Evolutionary conservation across 495 filamentous ascomycete species (phyloP).

Genomic region (Podospora didyma): DNA sequence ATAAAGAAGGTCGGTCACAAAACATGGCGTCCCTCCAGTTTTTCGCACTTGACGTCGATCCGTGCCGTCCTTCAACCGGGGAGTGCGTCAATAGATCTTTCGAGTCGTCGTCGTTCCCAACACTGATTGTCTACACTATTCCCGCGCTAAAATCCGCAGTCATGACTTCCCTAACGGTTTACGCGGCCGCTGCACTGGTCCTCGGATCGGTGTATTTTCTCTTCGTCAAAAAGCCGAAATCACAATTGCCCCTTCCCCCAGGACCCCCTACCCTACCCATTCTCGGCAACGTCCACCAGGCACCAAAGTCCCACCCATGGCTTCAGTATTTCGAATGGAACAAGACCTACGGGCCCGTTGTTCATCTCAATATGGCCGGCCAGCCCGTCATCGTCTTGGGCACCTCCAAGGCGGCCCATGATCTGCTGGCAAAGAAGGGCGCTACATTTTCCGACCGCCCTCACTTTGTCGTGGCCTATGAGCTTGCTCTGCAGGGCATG

Average conservation of each 20-base stretch:
- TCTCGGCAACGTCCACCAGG: slow-evolving; percentile 53
- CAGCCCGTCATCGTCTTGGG: slow-evolving; percentile 28
- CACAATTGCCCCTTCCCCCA: slow-evolving; percentile 45
- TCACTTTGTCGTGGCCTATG: slow-evolving; percentile 27
- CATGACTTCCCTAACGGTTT: no score
- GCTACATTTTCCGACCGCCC: slow-evolving; percentile 21
- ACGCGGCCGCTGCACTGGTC: no score
- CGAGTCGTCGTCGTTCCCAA: no score
- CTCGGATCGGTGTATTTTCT: no score
- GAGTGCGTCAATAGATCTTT: no score
- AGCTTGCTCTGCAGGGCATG: slow-evolving; percentile 31
- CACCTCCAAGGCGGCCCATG: slow-evolving; percentile 26
- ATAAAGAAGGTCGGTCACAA: no score
- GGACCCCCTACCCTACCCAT: slow-evolving; percentile 53
- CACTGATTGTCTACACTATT: no score
- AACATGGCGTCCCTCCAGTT: no score
- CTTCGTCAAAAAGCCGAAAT: no score
- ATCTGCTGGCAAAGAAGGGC: slow-evolving; percentile 26
- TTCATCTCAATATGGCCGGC: slow-evolving; percentile 25
- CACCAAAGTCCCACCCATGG: slow-evolving; percentile 49
- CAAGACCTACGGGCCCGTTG: slow-evolving; percentile 40
- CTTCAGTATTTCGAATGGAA: slow-evolving; percentile 45
- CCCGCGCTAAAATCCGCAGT: no score
- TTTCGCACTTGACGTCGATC: no score
- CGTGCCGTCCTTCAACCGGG: no score